Conservation (phyloP, 176 grass and related monocot species). For the Carex cristatella region DNA sequence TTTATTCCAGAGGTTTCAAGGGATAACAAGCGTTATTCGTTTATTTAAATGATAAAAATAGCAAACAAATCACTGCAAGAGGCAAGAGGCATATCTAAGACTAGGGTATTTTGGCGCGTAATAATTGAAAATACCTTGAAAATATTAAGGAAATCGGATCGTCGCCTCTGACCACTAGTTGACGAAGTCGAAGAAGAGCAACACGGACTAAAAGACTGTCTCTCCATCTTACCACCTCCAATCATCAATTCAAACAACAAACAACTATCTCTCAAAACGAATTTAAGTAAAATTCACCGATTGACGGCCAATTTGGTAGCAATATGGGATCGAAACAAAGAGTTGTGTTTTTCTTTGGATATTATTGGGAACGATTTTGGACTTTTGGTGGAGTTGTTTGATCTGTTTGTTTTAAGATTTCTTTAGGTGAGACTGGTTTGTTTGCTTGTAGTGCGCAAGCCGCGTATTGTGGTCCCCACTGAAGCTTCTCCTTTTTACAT, state of each 20-base stretch:
- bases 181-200: conserved; percentile 20
- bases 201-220: conserved; percentile 3
- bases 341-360: background rate
- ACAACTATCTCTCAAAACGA: background rate
- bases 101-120: background rate
- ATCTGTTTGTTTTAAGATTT: background rate
- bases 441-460: conserved; percentile 19
- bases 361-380: background rate
- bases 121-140: conserved; percentile 29
- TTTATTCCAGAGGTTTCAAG: background rate
- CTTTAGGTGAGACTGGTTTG: background rate
- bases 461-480: conserved; percentile 21
- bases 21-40: background rate
- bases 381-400: background rate
- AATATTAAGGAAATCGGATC: conserved; percentile 26
- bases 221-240: conserved; percentile 24
- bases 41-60: background rate
- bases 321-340: background rate
- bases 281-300: background rate
- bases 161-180: background rate
- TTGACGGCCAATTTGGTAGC: background rate
- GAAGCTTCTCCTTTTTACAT: background rate
- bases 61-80: background rate
- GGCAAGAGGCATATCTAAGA: background rate
- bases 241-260: conserved; percentile 13